Base-by-base conservation (phyloP, 768 basidiomycete species). In the Podaxis sp. region DNA sequence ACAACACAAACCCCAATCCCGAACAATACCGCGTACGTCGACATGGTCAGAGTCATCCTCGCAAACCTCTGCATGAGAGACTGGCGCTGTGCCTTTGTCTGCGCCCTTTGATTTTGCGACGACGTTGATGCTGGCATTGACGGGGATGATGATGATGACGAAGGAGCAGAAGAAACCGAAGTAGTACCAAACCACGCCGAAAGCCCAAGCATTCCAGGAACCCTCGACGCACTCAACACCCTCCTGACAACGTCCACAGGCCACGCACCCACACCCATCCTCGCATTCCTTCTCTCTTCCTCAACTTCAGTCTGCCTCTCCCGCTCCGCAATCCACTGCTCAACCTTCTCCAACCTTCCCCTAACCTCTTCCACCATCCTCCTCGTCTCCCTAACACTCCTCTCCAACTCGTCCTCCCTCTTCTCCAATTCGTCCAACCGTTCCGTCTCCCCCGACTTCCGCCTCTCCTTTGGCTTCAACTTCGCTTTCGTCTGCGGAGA, bases 141-240 rank as follows among this genome's bases (percentile, higher is more conserved):
- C 17, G 47, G 22, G 6, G 58, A n/a, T 9, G 57, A 47, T 19
- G 57, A 47, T 33, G 40, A 12, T n/a, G 51, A 33, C 3, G 51
- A 15, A 9, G 29, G 17, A 25, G 22, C 19, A 3, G 51, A 43
- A 27, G 37, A 11, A 17, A 29, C 11, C 6, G 25, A 17, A 33
- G 22, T 4, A 52, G 11, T 19, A 4, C 58, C 37, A 24, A 59
- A 15, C 47, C 58, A 59, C 5, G 50, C 50, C 11, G 49, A 51
- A 59, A 59, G 58, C 7, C 58, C 58, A 12, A 59, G 43, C 58
- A 59, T 59, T 4, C 58, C 58, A 9, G 50, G 50, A 51, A 59
- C 17, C 19, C 58, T 46, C 33, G 49, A 38, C 12, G 50, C 58
- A 19, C 58, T 27, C 50, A 52, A 52, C 47, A 51, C 36, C 25